Base-by-base conservation (phyloP, 208 protist species). In the Phytomonas sp. region DNA sequence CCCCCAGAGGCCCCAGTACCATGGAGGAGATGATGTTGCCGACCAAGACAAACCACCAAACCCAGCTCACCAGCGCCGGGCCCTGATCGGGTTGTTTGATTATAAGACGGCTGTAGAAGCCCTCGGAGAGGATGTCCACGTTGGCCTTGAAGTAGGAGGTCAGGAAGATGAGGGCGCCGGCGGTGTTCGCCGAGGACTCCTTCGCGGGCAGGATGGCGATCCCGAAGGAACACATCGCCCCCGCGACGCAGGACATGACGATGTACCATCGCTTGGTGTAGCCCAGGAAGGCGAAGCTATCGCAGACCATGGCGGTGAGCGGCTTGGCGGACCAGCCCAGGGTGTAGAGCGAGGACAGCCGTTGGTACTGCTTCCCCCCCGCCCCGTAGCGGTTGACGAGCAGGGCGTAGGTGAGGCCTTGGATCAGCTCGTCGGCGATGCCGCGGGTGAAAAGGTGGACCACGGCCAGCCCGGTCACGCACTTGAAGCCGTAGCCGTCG, bases 211-310 rank as follows among this genome's bases (percentile, higher is more conserved):
- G 73, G n/a, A 87, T 32, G 11, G 73, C 86, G 64, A 79, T 86
- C 19, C 72, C 73, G 29, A 92, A 60, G 30, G 80, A 80, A 52
- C 86, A 79, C 23, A 68, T 75, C n/a, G 66, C 71, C 30, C 82
- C 84, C 31, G 83, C 29, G n/a, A 92, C 30, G 29, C 75, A 78
- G 2, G 82, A 91, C 7, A 82, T 7, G 32, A 82, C 70, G 36
- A 77, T 69, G 83, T 89, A 90, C 84, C 84, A 94, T 6, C 86
- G 81, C 77, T 91, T 92, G 8, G 81, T 84, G 74, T 91, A 93
- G 52, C 82, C 81, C 60, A 85, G 74, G 61, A 91, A 79, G 32
- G 81, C 74, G 67, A 91, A 85, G 64, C 74, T 75, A 63, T 91
- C 88, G 65, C 78, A 83, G 29, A 91, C 56, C 67, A 86, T 78